Evolutionary conservation across 331 rosid genomes (phyloP).

Genomic region (Phaseolus coccineus): DNA sequence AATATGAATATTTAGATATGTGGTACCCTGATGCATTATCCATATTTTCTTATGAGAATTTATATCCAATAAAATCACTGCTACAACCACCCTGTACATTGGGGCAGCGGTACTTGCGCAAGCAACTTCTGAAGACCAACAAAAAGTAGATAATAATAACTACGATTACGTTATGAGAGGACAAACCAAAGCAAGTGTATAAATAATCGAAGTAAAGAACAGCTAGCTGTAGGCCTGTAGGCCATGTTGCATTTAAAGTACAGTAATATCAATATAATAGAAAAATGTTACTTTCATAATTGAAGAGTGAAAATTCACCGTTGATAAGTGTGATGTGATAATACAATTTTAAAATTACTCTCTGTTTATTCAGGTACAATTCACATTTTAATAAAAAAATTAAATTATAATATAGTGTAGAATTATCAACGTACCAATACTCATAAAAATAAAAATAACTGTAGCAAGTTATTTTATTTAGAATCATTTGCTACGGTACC

Average conservation of each 20-base stretch:
- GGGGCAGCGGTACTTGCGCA: slow-evolving; percentile 8
- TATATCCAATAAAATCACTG: neutral
- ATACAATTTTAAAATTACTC: no score
- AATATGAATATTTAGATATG: neutral
- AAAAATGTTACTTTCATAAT: neutral
- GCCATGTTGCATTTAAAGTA: slow-evolving; percentile 35
- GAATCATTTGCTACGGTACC: no score
- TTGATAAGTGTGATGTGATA: no score
- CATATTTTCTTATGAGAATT: neutral
- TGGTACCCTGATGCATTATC: neutral
- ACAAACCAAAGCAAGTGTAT: neutral
- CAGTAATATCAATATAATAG: neutral
- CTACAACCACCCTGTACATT: neutral
- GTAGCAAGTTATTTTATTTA: no score
- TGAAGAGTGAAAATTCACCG: no score
- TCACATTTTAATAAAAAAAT: no score
- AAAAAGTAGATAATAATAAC: slow-evolving; percentile 44
- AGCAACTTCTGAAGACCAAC: slow-evolving; percentile 29
- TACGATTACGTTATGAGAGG: slow-evolving; percentile 27
- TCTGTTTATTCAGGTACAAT: no score
- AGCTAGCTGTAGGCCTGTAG: slow-evolving; percentile 42
- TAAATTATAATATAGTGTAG: no score
- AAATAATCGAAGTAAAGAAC: slow-evolving; percentile 23
- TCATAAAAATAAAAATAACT: no score
- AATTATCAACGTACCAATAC: no score